Evolutionary conservation across 106 monocot species (phyloP).

Genomic region (Dendrobium nobile): DNA sequence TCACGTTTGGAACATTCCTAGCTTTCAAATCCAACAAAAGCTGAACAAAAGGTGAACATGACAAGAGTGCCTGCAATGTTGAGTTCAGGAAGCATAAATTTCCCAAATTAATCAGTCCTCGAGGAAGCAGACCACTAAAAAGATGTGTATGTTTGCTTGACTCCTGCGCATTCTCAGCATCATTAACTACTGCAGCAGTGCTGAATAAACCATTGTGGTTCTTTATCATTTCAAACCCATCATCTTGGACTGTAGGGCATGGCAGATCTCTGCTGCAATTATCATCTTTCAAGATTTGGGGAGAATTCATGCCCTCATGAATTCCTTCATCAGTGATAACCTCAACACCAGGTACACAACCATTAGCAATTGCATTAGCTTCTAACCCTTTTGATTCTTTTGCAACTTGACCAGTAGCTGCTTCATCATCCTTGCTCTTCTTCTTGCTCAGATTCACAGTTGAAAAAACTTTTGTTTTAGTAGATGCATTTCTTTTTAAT

Average conservation of each 20-base stretch:
- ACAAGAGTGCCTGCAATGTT: conserved; percentile 85
- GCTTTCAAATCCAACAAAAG: conserved; percentile 61
- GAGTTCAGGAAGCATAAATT: conserved; percentile 97
- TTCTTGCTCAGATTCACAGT: background rate
- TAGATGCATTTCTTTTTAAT: background rate
- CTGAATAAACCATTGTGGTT: conserved; percentile 12
- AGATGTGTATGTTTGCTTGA: conserved; percentile 12
- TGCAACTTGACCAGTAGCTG: conserved; percentile 1
- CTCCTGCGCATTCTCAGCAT: conserved; percentile 11
- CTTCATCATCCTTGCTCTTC: background rate
- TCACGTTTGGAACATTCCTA: conserved; percentile 64
- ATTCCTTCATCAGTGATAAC: background rate
- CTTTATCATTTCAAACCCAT: conserved; percentile 11
- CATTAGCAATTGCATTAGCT: background rate
- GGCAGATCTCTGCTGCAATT: background rate
- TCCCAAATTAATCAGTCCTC: conserved; percentile 83
- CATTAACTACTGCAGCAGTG: conserved; percentile 1
- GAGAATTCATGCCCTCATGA: background rate
- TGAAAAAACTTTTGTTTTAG: background rate
- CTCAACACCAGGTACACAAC: background rate
- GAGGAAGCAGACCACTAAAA: conserved; percentile 46
- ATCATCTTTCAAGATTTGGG: background rate
- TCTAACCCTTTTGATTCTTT: background rate
- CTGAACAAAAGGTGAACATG: conserved; percentile 78
- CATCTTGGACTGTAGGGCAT: conserved; percentile 8